Conservation (phyloP, 176 grass and related monocot species). For the Triticum aestivum region IWGSC_CS_RefSeq_v2.1 NC_057808.1:520324969-520325468, state of each 20-base stretch:
- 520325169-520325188: not conserved
- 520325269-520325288: not conserved
- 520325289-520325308: not conserved
- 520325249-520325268: not conserved
- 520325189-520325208: not conserved
- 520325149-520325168: not conserved
- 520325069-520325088: not conserved
- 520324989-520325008: too few relatives aligned
- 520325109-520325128: not conserved
- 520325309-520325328: conserved; percentile 1
- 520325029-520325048: too few relatives aligned
- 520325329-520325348: conserved; percentile 4
- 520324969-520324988: too few relatives aligned
- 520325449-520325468: not conserved
- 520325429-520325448: not conserved
- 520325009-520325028: too few relatives aligned
- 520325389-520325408: not conserved
- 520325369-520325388: not conserved
- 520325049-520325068: not conserved
- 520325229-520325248: not conserved
- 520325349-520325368: not conserved
- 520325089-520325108: not conserved
- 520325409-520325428: not conserved
- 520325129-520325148: not conserved
- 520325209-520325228: not conserved